Base-by-base conservation (phyloP, 208 protist species). In the Trypanosoma congolense region DNA sequence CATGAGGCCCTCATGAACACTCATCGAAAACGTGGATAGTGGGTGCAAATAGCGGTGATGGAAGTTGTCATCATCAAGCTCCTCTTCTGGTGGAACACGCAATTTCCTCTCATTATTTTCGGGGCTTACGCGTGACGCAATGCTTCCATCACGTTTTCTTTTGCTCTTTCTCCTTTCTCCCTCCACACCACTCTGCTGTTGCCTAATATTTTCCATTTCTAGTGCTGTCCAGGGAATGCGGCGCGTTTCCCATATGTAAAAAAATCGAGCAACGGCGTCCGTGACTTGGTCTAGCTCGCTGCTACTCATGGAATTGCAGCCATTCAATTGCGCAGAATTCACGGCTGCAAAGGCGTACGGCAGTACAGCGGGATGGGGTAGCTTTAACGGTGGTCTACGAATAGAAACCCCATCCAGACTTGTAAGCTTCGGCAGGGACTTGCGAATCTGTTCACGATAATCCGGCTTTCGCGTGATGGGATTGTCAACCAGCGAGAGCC, bases 381-480 rank as follows among this genome's bases (percentile, higher is more conserved):
- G 47, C 14, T 57, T 61, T 41, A 93, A 72, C 43, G 83, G 80
- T 18, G 87, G 78, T 0, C 80, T 79, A 22, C 87, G 87, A 31
- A 93, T 90, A 1, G 74, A 61, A 62, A 68, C 72, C 1, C 87
- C 83, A 46, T 93, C 87, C 5, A 93, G 68, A 24, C 76, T 83
- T 10, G 76, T 87, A 25, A 93, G 73, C 45, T 63, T 66, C 1
- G 87, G 87, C n/a, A 93, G 70, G 4, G 73, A 86, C 24, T 52
- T 54, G 6, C 87, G 80, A 29, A 93, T 80, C 62, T 93, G 87
- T 52, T 88, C 87, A 50, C 83, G 75, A 56, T 93, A 93, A 54
- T 90, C 82, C 3, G 87, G 87, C 65, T 93, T 93, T 24, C 70
- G 73, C 3, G 87, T 93, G 55, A 93, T 93, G 41, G 72, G 75